Evolutionary conservation across 75 land plant genomes (phyloP).

Genomic region (Adiantum capillusveneris): DNA sequence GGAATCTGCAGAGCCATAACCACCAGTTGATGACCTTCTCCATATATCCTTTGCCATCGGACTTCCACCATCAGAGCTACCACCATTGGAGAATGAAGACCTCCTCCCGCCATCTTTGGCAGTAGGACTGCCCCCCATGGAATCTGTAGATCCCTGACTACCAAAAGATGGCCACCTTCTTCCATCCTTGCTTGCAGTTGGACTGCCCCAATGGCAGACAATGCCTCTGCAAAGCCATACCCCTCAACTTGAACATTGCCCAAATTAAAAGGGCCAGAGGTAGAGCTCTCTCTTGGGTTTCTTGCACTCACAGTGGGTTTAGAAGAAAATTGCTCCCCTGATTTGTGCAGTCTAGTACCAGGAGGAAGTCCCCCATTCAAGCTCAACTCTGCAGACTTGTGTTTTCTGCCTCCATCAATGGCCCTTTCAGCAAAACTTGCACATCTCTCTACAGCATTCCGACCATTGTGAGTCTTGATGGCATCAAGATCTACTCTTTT

Average conservation of each 20-base stretch:
- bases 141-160: not conserved
- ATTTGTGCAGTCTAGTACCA: not conserved
- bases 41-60: not conserved
- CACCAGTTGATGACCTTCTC: not conserved
- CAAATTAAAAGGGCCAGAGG: no score
- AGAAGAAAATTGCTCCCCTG: not conserved
- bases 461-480: not conserved
- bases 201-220: not conserved
- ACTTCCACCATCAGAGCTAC: not conserved
- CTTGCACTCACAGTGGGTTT: not conserved
- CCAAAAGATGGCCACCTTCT: constrained; percentile 3
- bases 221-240: not conserved
- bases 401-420: not conserved
- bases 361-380: not conserved
- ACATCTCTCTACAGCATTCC: no score
- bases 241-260: no score
- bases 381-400: constrained; percentile 2
- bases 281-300: not conserved
- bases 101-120: constrained; percentile 2
- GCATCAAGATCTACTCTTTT: not conserved
- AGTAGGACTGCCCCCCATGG: not conserved
- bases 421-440: not conserved
- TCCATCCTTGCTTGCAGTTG: not conserved
- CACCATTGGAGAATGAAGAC: not conserved
- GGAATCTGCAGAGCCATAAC: not conserved